A percentile compares a stretch with the other conserved stretches of the same genome.
Evolutionary conservation across 306 rosid species (phyloP).

Genomic region (Cucurbita maxima): DNA sequence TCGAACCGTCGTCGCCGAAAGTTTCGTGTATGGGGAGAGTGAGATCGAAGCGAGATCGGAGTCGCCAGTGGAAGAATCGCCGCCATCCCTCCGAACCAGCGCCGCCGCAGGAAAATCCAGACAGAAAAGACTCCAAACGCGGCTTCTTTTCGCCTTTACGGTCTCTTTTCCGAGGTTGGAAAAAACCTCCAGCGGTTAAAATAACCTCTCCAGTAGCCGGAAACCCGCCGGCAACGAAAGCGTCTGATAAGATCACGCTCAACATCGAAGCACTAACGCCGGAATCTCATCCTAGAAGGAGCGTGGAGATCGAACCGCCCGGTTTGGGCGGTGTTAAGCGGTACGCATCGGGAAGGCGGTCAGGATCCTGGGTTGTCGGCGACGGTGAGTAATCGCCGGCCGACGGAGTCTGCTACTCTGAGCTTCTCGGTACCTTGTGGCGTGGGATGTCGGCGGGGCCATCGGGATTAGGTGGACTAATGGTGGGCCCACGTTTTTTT

Average conservation of each 20-base stretch:
- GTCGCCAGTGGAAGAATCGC: slow-evolving; percentile 39
- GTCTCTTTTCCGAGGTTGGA: slow-evolving; percentile 34
- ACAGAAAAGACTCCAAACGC: slow-evolving; percentile 15
- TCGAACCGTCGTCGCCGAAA: slow-evolving; percentile 87
- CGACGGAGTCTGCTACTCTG: background rate
- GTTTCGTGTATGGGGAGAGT: slow-evolving; percentile 94
- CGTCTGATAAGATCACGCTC: background rate
- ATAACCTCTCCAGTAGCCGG: background rate
- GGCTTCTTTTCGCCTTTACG: slow-evolving; percentile 54
- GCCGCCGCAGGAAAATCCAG: slow-evolving; percentile 20
- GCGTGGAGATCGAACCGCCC: slow-evolving; percentile 52
- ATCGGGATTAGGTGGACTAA: background rate
- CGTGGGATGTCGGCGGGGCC: slow-evolving; percentile 20
- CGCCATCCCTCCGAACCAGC: slow-evolving; percentile 14
- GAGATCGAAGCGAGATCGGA: slow-evolving; percentile 64
- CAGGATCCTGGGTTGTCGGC: slow-evolving; percentile 39
- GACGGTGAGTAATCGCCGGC: slow-evolving; percentile 20
- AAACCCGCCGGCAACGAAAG: slow-evolving; percentile 7
- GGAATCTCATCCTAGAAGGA: slow-evolving; percentile 35
- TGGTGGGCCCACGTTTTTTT: slow-evolving; percentile 2
- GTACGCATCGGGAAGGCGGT: slow-evolving; percentile 72
- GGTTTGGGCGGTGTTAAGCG: slow-evolving; percentile 51
- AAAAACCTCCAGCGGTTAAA: slow-evolving; percentile 17
- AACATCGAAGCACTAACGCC: background rate
- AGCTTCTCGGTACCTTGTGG: background rate